Base-by-base conservation (phyloP, 495 filamentous ascomycete species). In the Tuber aestivum region DNA sequence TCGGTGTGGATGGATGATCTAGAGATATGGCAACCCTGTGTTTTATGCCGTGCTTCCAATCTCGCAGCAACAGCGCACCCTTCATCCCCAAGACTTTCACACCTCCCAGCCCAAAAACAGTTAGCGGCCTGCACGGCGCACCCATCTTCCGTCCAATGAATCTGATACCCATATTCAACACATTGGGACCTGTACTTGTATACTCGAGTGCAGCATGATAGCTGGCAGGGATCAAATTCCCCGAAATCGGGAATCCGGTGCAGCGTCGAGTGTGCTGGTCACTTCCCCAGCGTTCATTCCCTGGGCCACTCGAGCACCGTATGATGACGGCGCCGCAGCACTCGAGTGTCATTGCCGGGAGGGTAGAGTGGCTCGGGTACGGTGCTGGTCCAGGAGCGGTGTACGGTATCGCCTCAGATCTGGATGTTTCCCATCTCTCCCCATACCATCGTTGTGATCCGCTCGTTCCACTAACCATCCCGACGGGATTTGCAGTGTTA, bases 381-480 rank as follows among this genome's bases (percentile, higher is more conserved):
- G 42, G 12, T 12, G n/a, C 56, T 35, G 56, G 56, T 35, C 6
- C 14, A 65, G 44, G 42, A 76, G 27, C 38, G 56, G 40, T 71
- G 48, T n/a, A n/a, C n/a, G n/a, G n/a, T 78, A 78, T 78, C 68
- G 70, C 70, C 61, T 65, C 27, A 4, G 56, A 65, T 32, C 27
- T 27, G 56, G 56, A 65, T 35, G 20, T 65, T 35, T 65, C 56
- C 56, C 27, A 65, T n/a, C 27, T 65, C 27, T 65, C 14, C 56
- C 56, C 27, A 32, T 35, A 35, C 56, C 27, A 35, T 27, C 32
- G 14, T 35, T 35, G 27, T 75, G 77, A 73, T 77, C 78, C 70
- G 77, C 78, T 75, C 75, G 78, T 72, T 73, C 77, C 78, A 79
- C 76, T 79, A 71, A 79, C 78, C 78, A 73, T 68, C 71, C 44